Evolutionary conservation across 768 basidiomycete genomes (phyloP), one percentile per base, ranked within the genome.

Genomic region (Amanita fuliginea): DNA sequence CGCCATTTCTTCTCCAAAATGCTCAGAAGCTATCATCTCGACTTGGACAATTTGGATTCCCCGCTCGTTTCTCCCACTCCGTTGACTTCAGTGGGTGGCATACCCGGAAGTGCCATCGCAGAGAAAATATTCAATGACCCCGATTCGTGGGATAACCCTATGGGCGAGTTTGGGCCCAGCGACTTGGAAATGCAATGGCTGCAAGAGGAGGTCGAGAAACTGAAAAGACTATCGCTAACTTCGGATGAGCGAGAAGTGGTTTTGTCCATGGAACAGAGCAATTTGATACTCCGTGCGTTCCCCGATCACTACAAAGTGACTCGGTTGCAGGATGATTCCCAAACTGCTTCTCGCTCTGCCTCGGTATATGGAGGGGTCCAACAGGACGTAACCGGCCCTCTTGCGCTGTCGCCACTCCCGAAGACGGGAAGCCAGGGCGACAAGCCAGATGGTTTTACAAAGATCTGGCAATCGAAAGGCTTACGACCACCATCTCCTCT

Each of bases 41-140:
- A 70, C 56, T 64, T 71, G 54, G 69, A 70, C 56, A 54, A 63
- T 45, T 57, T 67, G 37, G 69, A 71, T 34, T 71, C 69, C 32
- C 69, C 68, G 0, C 46, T 68, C 47, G 53, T 67, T 26, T 66
- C 67, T 6, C 59, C 64, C 6, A 57, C 57, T 14, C 63, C 66
- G 9, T 56, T 60, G 49, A 61, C 59, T 21, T 59, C 60, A 18
- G 53, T 59, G 14, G 59, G 62, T 51, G 57, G 56, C 32, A 55
- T 65, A 16, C 69, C 68, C 16, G 63, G 63, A n/a, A 69, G 64
- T 46, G 68, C 68, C 9, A 59, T 70, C 24, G 69, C 69, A 47
- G 69, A 71, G 54, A 63, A 58, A 45, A 72, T 71, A 42, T 69
- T 71, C 56, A 70, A 70, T 42, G 69, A 69, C 51, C 71, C 71